Conservation (phyloP, 2,329 filamentous ascomycete species). For the Colletotrichum tropicicola region DNA sequence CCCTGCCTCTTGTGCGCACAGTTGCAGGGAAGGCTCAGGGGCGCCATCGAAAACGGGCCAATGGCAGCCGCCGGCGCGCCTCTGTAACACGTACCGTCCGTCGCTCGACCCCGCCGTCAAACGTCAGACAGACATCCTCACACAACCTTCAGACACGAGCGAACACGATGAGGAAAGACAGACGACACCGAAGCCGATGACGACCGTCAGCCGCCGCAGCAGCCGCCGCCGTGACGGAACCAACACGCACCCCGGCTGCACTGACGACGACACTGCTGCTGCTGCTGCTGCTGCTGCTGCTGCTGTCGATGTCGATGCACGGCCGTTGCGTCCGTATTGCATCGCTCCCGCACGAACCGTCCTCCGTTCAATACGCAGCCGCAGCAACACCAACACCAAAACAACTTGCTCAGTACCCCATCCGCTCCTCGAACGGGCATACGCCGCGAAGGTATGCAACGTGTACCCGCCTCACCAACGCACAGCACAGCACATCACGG, state of each 20-base stretch:
- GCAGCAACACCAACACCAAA: neutral
- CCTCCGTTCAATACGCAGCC: conserved; percentile 1
- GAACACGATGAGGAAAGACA: neutral
- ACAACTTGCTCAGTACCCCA: conserved; percentile 14
- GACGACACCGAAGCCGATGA: neutral
- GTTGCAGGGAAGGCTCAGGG: conserved; percentile 17
- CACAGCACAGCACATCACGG: neutral
- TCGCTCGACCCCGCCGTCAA: conserved; percentile 49
- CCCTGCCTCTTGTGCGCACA: neutral
- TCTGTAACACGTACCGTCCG: conserved; percentile 50
- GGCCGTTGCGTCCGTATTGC: neutral
- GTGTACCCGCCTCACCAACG: conserved; percentile 6
- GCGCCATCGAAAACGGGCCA: conserved; percentile 33
- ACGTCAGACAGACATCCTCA: conserved; percentile 41
- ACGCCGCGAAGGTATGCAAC: conserved; percentile 21
- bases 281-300: too few relatives aligned
- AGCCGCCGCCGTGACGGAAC: neutral
- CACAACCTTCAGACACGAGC: conserved; percentile 30
- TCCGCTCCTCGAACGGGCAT: conserved; percentile 11
- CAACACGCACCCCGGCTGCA: too few relatives aligned
- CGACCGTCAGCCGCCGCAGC: neutral
- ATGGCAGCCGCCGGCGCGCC: conserved; percentile 43
- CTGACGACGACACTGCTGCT: neutral
- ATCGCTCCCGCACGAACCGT: neutral
- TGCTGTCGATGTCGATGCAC: neutral